Evolutionary conservation across 2,329 filamentous ascomycete genomes (phyloP), one percentile per base, ranked within the genome.

Genomic region (Fusarium multiceps): DNA sequence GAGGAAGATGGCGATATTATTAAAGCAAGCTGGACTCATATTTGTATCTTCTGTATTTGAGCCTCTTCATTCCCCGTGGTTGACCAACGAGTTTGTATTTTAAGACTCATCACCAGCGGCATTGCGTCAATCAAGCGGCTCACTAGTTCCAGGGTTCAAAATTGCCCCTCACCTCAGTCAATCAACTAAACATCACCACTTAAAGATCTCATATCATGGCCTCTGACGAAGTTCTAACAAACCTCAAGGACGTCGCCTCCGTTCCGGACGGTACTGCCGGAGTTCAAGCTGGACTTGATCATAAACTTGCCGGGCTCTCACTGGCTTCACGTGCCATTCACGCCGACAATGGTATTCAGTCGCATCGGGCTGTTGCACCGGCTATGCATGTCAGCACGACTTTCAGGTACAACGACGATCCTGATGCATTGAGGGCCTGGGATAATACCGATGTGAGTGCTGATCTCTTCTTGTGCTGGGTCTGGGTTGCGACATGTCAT

Each of bases 351-450:
- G 85, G 84, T 74, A 86, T 96, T 74, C 93, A 93, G 79, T 81
- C 85, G 34, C 88, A 92, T 72, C 85, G 89, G 53, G 93, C 96
- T 77, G 91, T 98, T 58, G 94, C 95, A 14, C 95, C 96, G 63
- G 89, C 95, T 6, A 85, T 98, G 76, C 95, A 98, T 79, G 89
- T 97, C 69, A 94, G 93, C 66, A 98, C 95, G 14, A 98, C 93
- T 18, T 98, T 93, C 81, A 90, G 93, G 72, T 98, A 98, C 80
- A 84, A 86, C 28, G 81, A 84, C 55, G 86, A 97, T 77, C 92
- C 93, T 3, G 86, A 89, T 8, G 78, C 88, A 28, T 86, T 97
- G 47, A 81, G 66, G 78, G 63, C 77, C 25, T 84, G 82, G 82
- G 77, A 78, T 18, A 87, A 91, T 63, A 72, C 80, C 28, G 87